These are phyloP conservation scores for Pichia thaimueangensis DNA, from an alignment of 805 yeast genomes.

Conservation along the genomic window DNA sequence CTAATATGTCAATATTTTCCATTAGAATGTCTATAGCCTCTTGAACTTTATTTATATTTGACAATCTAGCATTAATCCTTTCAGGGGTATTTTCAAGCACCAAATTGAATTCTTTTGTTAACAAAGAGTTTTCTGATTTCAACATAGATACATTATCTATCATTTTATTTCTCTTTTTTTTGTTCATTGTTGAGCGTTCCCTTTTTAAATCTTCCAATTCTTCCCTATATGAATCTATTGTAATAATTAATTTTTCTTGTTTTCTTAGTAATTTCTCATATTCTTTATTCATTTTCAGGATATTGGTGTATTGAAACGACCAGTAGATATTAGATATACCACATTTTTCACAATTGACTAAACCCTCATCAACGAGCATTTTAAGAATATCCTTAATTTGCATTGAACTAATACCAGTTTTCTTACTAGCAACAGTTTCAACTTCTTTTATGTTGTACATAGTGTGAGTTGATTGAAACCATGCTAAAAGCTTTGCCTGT, in stretches of 20 bases:
- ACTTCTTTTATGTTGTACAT: constrained; percentile 46
- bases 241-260: constrained; percentile 2
- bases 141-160: constrained; percentile 8
- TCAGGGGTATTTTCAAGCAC: constrained; percentile 5
- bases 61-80: background rate
- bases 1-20: constrained; percentile 38
- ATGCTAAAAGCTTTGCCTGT: constrained; percentile 30
- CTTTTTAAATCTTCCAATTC: constrained; percentile 9
- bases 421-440: constrained; percentile 40
- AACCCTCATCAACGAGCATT: constrained; percentile 41
- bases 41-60: constrained; percentile 1
- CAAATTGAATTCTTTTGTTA: constrained; percentile 8
- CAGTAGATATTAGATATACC: constrained; percentile 48
- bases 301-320: constrained; percentile 35
- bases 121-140: constrained; percentile 9
- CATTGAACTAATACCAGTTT: constrained; percentile 46
- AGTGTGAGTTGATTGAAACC: constrained; percentile 35
- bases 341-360: constrained; percentile 47
- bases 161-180: constrained; percentile 5
- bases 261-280: constrained; percentile 10
- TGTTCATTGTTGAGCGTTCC: background rate
- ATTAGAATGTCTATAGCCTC: constrained; percentile 12
- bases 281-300: constrained; percentile 12
- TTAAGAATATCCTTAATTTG: constrained; percentile 47
- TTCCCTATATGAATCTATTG: constrained; percentile 13